Conservation (phyloP, 2,329 filamentous ascomycete genomes). For the Neonectria hederae region DNA sequence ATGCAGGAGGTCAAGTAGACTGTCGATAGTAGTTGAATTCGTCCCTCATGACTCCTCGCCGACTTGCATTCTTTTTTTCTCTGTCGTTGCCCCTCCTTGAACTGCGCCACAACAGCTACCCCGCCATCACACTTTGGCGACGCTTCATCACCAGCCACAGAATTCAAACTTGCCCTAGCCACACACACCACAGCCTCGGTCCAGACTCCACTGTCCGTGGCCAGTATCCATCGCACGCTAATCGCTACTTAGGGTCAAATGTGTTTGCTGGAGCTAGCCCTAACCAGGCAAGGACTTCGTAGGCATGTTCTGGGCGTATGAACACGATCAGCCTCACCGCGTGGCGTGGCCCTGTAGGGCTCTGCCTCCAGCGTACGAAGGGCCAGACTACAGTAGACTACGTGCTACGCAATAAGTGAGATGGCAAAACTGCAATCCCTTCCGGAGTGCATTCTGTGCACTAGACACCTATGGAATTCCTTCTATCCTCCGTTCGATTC, state of each 20-base stretch:
- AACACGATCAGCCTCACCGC: conserved; percentile 19
- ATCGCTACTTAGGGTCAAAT: no score
- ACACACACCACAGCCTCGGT: background rate
- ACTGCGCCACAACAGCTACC: conserved; percentile 22
- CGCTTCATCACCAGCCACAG: no score
- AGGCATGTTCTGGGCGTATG: background rate
- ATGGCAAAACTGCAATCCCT: no score
- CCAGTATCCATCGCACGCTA: no score
- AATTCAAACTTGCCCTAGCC: no score
- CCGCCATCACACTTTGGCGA: no score
- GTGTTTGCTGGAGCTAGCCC: conserved; percentile 6
- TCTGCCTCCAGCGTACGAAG: background rate
- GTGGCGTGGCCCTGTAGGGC: conserved; percentile 20
- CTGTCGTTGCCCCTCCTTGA: conserved; percentile 17
- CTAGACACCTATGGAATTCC: background rate
- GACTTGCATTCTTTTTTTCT: conserved; percentile 10
- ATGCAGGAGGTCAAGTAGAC: background rate
- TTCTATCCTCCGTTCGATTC: background rate
- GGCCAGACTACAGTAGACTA: background rate
- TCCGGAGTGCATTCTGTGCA: background rate
- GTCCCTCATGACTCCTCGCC: conserved; percentile 17
- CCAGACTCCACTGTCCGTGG: background rate
- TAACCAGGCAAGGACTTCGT: conserved; percentile 13
- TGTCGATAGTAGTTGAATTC: background rate
- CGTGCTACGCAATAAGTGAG: no score